Base-by-base conservation (phyloP, 2,329 filamentous ascomycete species). In the Fusarium falciforme region DNA sequence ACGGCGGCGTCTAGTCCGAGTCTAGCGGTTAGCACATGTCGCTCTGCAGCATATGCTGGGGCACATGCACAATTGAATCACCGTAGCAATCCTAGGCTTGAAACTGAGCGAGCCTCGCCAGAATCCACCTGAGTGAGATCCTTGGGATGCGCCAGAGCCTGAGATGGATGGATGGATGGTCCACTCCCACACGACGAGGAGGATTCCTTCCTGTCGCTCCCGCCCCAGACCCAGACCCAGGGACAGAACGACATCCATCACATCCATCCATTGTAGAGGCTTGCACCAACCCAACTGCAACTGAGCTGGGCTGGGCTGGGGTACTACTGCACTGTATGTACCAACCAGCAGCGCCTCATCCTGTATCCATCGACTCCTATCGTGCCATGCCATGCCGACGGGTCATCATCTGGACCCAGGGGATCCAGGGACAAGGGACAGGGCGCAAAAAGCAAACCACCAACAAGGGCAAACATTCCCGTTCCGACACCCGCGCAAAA, bases 401-500 rank as follows among this genome's bases (percentile, higher is more conserved):
- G 67, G 49, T 61, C 40, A 36, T 49, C 25, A 10, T 54, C 57
- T 35, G 60, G 31, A 22, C 27, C 35, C 61, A 63, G n/a, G 61
- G 35, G 55, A 55, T 63, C 61, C 35, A 63, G 35, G 55, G 44
- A 61, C 54, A 44, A 63, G 61, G 54, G 55, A 55, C 61, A 54
- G 61, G 62, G 58, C 47, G 55, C 22, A 47, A 64, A 66, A 61
- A 64, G 58, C 52, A 69, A 52, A 61, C 33, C 38, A 68, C 33
- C 38, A 44, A 57, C 47, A 57, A 35, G 47, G 38, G 54, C 59
- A 64, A 64, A 65, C 55, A 66, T 60, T 66, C 69, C 66, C 61
- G 68, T 70, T 69, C 73, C 73, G 67, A 66, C 59, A 66, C 60
- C 65, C 67, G 60, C 72, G 68, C 66, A 42, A 73, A 72, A 66